A percentile compares a stretch with the other conserved stretches of the same genome.
Evolutionary conservation across 2,329 filamentous ascomycete genomes (phyloP).

Genomic region (Exutisphaerella laricina): DNA sequence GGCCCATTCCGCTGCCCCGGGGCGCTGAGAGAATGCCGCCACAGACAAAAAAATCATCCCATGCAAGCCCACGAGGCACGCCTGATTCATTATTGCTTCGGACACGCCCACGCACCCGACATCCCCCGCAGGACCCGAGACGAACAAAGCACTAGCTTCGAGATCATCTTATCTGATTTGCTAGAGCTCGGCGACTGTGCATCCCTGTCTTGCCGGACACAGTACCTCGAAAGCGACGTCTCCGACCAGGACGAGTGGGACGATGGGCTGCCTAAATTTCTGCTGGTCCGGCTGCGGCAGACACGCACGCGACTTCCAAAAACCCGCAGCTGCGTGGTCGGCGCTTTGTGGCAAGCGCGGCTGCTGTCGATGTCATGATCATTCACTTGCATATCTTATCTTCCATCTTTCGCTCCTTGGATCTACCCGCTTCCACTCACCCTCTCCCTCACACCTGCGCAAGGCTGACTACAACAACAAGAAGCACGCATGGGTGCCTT

Average conservation of each 20-base stretch:
- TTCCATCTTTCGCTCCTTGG: slow-evolving; percentile 5
- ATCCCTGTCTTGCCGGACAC: not conserved
- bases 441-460: not conserved
- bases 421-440: slow-evolving; percentile 7
- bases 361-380: no score
- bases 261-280: not conserved
- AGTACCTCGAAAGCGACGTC: not conserved
- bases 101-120: no score
- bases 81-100: no score
- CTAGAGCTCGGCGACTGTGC: not conserved
- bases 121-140: no score
- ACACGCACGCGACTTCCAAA: no score
- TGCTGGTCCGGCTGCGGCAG: not conserved
- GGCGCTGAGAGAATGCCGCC: no score
- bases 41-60: no score
- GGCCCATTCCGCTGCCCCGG: no score
- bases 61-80: no score
- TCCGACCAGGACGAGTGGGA: not conserved
- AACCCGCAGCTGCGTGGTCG: no score
- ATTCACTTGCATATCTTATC: slow-evolving; percentile 9
- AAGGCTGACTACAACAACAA: not conserved
- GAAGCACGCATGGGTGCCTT: slow-evolving; percentile 2
- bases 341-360: not conserved
- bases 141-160: not conserved
- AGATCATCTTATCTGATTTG: not conserved